Percentiles rank a stretch among this genome's conserved stretches.
Evolutionary conservation across 148 eudicot genomes (phyloP).

Genomic region (Camellia granthamiana): DNA sequence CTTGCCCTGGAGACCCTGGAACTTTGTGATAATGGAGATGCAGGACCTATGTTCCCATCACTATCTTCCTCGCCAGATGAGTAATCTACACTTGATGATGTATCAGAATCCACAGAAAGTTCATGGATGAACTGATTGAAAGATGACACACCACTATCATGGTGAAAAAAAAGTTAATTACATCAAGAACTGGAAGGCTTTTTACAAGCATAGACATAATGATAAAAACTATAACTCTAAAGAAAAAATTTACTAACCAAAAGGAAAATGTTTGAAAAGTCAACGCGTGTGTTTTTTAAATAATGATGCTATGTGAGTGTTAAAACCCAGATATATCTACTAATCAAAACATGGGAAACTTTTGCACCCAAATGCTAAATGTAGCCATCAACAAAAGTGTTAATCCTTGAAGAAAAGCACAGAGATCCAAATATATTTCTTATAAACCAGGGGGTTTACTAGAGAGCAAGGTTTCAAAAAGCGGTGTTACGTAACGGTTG

Average conservation of each 20-base stretch:
- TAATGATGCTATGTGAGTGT: not conserved
- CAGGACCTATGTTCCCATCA: slow-evolving; percentile 50
- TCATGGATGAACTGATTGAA: slow-evolving; percentile 95
- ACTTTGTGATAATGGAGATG: slow-evolving; percentile 69
- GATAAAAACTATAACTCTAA: not conserved
- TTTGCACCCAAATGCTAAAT: not conserved
- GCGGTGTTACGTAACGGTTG: too few species aligned
- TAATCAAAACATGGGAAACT: not conserved
- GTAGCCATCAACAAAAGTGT: not conserved
- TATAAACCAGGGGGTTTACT: not conserved
- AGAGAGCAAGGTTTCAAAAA: too few species aligned
- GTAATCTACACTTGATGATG: slow-evolving; percentile 58
- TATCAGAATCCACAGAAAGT: slow-evolving; percentile 76
- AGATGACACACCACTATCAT: slow-evolving; percentile 89
- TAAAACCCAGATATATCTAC: not conserved
- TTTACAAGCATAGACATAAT: not conserved
- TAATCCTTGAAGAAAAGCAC: not conserved
- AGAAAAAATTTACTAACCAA: not conserved
- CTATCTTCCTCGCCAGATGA: slow-evolving; percentile 68
- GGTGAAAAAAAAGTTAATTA: slow-evolving; percentile 13
- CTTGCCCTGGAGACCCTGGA: slow-evolving; percentile 57
- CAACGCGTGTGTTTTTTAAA: not conserved
- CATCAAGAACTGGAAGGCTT: not conserved
- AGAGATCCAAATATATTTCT: not conserved
- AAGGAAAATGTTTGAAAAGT: not conserved